Base-by-base conservation (phyloP, 805 yeast genomes). In the Yarrowia bubula region DNA sequence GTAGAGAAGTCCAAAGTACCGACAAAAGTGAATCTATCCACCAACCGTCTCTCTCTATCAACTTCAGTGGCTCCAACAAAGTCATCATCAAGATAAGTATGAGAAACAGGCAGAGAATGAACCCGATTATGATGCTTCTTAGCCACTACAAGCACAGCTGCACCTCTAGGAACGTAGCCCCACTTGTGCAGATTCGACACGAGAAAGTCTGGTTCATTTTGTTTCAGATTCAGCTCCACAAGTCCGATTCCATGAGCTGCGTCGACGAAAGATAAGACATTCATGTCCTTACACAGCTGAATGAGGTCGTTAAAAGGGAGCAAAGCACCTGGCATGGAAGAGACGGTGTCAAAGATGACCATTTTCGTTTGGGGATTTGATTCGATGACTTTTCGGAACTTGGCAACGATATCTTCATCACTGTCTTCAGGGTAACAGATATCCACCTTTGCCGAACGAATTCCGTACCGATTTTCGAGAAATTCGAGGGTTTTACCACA, bases 161-260 rank as follows among this genome's bases (percentile, higher is more conserved):
- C 80, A 2, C 86, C 83, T 48, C 84, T 77, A 5, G 91, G 89
- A 22, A 80, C 79, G 67, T 71, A 84, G 37, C 79, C 75, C 92
- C 92, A 88, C 71, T 88, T 88, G 77, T 88, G 92, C 17, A 87
- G 75, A 70, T 88, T 88, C 17, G 87, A 75, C 28, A 81, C 78
- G 70, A 79, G 82, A 71, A 86, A 88, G 69, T 87, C 91, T 0
- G 91, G 89, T 63, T 80, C 74, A 1, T 70, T 68, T 1, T 51
- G 13, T 7, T 66, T 50, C 50, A 76, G 47, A 22, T 69, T 58
- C 10, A 75, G 63, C 4, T 70, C 71, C 3, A 70, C 44, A 22
- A 73, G 66, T 0, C 93, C 93, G 39, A 84, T 77, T 0, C 84
- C 82, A 71, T 88, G 93, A 4, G 92, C 93, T 13, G 88, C 93